Evolutionary conservation across 1,284 basidiomycete species (phyloP).

Genomic region (Trametes polyzona): DNA sequence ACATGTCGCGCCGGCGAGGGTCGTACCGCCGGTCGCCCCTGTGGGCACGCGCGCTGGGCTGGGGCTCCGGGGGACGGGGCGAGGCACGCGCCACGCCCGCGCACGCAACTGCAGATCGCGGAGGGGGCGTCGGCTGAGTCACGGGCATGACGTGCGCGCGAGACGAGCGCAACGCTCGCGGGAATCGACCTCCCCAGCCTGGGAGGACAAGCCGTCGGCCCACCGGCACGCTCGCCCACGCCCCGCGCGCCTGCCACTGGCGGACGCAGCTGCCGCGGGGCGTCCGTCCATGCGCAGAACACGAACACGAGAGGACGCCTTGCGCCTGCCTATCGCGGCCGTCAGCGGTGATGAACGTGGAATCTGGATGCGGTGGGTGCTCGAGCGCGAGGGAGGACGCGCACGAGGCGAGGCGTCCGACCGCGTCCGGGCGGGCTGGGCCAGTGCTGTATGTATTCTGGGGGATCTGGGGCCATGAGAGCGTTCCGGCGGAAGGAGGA

Average conservation of each 20-base stretch:
- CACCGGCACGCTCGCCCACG: conserved; percentile 7
- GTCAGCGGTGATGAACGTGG: conserved; percentile 12
- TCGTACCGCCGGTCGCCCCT: no score
- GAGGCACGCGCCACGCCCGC: no score
- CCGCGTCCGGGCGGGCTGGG: no score
- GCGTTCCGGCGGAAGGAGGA: not conserved
- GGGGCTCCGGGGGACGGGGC: no score
- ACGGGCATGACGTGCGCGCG: not conserved
- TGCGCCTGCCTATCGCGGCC: conserved; percentile 21
- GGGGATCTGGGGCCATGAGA: not conserved
- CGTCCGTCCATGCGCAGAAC: no score
- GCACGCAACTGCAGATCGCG: no score
- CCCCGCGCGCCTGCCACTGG: no score
- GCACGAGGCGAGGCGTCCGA: no score
- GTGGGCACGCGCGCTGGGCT: no score
- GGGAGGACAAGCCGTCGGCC: conserved; percentile 8
- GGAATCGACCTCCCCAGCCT: conserved; percentile 15
- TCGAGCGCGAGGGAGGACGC: not conserved
- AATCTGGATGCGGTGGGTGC: not conserved
- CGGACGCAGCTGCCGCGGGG: no score
- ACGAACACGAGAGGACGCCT: not conserved
- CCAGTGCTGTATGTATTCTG: no score
- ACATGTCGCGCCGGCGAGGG: no score
- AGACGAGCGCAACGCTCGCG: conserved; percentile 18
- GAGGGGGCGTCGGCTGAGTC: not conserved